Evolutionary conservation across 2,329 filamentous ascomycete species (phyloP).

Genomic region (Fusarium austroafricanum): DNA sequence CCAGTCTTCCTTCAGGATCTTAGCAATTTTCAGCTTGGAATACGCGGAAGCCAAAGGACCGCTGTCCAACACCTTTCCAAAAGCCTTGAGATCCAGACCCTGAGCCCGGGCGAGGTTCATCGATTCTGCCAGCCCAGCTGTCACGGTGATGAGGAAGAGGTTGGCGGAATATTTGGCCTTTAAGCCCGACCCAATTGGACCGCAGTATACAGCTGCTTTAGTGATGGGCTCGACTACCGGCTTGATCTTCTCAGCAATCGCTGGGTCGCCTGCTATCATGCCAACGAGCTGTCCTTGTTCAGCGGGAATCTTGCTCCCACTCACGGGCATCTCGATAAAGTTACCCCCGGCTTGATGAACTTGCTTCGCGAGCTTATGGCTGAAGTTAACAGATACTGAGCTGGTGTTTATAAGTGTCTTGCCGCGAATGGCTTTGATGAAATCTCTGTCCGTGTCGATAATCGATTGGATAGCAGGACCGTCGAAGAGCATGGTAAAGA

Average conservation of each 20-base stretch:
- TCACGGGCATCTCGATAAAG: not conserved
- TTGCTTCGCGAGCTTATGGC: not conserved
- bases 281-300: not conserved
- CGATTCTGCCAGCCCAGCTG: not conserved
- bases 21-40: not conserved
- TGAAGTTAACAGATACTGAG: not conserved
- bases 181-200: not conserved
- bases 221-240: not conserved
- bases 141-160: not conserved
- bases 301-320: not conserved
- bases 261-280: not conserved
- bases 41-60: not conserved
- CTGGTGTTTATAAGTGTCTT: not conserved
- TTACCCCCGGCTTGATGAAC: rapidly evolving
- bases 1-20: not conserved
- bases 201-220: not conserved
- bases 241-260: not conserved
- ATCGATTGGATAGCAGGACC: not conserved
- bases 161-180: not conserved
- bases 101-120: not conserved
- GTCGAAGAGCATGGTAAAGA: not conserved
- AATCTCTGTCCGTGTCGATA: not conserved
- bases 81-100: not conserved
- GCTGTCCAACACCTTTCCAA: not conserved
- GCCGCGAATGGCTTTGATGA: not conserved